A percentile compares a stretch with the other conserved stretches of the same genome.
These are phyloP conservation scores for Lepidium sativum DNA, from an alignment of 345 rosid genomes.

Conservation along the genomic window DNA sequence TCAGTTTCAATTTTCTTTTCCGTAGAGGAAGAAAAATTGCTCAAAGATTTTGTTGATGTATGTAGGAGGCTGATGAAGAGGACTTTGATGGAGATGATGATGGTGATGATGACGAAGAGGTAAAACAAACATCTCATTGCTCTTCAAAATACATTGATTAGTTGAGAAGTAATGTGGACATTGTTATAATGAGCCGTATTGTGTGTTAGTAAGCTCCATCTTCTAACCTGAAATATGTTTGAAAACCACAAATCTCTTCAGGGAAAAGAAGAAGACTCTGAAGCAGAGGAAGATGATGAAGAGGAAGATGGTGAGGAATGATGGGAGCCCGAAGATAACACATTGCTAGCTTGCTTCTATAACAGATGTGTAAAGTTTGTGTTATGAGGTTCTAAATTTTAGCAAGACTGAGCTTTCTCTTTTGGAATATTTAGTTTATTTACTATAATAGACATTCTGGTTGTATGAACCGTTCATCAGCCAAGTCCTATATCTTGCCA, in stretches of 20 bases:
- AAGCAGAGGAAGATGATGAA: slow-evolving; percentile 1
- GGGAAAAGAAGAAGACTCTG: slow-evolving; percentile 15
- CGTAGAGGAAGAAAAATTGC: neutral
- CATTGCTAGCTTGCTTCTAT: slow-evolving; percentile 10
- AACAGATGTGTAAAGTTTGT: slow-evolving; percentile 23
- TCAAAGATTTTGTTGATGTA: neutral
- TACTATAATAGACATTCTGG: slow-evolving; percentile 8
- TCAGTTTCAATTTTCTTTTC: neutral
- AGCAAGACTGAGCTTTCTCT: slow-evolving; percentile 11
- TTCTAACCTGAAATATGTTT: neutral
- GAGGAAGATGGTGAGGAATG: slow-evolving; percentile 24
- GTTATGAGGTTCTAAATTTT: slow-evolving; percentile 22
- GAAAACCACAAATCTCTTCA: neutral
- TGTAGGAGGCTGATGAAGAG: slow-evolving; percentile 72
- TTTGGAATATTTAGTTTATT: slow-evolving; percentile 18
- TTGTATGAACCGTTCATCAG: slow-evolving; percentile 12
- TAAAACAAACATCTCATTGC: slow-evolving; percentile 4
- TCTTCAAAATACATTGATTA: neutral
- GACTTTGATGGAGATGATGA: slow-evolving; percentile 51
- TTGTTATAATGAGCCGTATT: neutral
- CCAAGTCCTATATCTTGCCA: slow-evolving; percentile 6
- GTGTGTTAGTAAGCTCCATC: neutral
- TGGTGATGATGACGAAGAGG: slow-evolving; percentile 65
- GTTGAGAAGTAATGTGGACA: neutral
- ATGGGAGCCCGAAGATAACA: slow-evolving; percentile 3